Evolutionary conservation across 2,329 filamentous ascomycete species (phyloP).

Genomic region (Mollisia scopiformis): DNA sequence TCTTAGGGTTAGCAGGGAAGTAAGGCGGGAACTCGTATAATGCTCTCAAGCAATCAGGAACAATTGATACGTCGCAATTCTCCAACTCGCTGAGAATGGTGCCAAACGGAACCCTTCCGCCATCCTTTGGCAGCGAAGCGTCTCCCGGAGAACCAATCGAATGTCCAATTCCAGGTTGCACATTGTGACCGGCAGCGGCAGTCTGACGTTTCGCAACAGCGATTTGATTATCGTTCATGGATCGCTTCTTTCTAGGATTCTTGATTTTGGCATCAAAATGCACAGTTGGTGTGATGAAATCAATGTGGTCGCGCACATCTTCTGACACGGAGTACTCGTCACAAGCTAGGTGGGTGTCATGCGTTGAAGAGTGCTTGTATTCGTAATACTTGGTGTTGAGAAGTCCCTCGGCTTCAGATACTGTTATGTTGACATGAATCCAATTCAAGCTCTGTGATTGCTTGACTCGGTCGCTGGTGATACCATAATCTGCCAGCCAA

Average conservation of each 20-base stretch:
- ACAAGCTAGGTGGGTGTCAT: constrained; percentile 41
- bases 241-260: constrained; percentile 5
- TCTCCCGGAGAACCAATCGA: constrained; percentile 32
- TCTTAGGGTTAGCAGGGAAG: constrained; percentile 30
- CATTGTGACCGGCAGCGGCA: constrained; percentile 7
- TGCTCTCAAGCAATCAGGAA: constrained; percentile 55
- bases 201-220: constrained; percentile 5
- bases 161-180: constrained; percentile 51
- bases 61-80: constrained; percentile 56
- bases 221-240: constrained; percentile 1
- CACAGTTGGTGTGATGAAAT: constrained; percentile 34
- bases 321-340: constrained; percentile 30
- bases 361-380: constrained; percentile 49
- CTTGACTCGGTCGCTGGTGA: constrained; percentile 48
- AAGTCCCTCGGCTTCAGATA: constrained; percentile 50
- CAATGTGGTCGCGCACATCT: constrained; percentile 28
- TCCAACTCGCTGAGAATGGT: constrained; percentile 19
- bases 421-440: constrained; percentile 35
- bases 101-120: constrained; percentile 14
- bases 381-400: constrained; percentile 50
- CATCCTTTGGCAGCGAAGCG: constrained; percentile 36
- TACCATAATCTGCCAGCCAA: constrained; percentile 56
- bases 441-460: constrained; percentile 41
- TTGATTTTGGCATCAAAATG: constrained; percentile 30
- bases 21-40: constrained; percentile 50